phyloP scores from a whole-genome alignment of 2,329 filamentous ascomycete species.

The Paraphaeosphaeria sporulosa region DNA sequence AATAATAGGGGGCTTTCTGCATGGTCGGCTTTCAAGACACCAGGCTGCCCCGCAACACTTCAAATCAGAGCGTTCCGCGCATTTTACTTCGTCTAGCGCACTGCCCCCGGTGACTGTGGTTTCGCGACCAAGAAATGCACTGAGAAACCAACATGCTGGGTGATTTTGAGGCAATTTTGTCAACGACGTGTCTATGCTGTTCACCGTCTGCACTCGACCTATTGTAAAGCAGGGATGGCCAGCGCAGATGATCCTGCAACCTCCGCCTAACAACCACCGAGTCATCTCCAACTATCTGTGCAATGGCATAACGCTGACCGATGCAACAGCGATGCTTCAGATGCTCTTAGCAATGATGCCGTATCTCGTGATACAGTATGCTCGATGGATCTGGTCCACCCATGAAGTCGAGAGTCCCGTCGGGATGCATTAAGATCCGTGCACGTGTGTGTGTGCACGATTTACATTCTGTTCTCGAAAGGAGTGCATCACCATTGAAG shows the following conservation, averaged over 20 bases:
- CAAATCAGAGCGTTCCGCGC: slow-evolving; percentile 8
- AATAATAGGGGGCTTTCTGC: slow-evolving; percentile 6
- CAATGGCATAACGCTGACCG: background rate
- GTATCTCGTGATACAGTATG: background rate
- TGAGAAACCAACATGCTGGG: no score
- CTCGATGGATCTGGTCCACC: background rate
- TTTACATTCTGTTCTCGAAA: no score
- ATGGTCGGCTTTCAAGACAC: slow-evolving; percentile 1
- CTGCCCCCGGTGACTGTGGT: background rate
- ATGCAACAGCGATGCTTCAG: background rate
- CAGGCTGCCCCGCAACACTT: background rate
- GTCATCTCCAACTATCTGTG: no score
- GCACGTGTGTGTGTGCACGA: background rate
- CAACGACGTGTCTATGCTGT: no score
- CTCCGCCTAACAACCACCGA: no score
- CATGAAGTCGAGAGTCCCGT: background rate
- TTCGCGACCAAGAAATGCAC: no score
- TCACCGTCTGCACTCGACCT: no score
- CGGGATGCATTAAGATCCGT: background rate
- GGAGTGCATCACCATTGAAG: background rate
- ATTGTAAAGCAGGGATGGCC: no score
- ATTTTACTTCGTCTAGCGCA: background rate
- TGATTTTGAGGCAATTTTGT: no score
- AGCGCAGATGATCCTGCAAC: no score
- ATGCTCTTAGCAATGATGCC: background rate